Evolutionary conservation across 2,329 filamentous ascomycete genomes (phyloP).

Genomic region (Penicillium nordicum): DNA sequence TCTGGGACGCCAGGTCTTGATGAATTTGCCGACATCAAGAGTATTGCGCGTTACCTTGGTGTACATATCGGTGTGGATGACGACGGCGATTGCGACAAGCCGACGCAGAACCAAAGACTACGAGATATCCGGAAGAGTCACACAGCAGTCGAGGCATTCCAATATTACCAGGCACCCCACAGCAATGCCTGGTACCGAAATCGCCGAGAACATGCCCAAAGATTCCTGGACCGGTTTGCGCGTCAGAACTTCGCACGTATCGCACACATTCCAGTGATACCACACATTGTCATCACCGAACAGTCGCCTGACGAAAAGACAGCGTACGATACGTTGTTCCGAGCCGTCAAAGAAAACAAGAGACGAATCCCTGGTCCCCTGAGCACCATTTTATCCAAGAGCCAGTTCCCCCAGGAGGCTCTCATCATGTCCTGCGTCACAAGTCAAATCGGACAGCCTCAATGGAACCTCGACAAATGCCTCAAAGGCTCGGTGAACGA

Average conservation of each 20-base stretch:
- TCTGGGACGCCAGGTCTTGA: constrained; percentile 60
- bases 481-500: constrained; percentile 3
- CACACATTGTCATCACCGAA: constrained; percentile 44
- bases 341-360: constrained; percentile 46
- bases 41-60: constrained; percentile 55
- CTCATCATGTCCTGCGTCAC: constrained; percentile 49
- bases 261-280: constrained; percentile 44
- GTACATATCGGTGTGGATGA: constrained; percentile 55
- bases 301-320: constrained; percentile 50
- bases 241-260: constrained; percentile 47
- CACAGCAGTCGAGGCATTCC: constrained; percentile 54
- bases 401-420: constrained; percentile 10
- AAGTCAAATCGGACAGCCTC: constrained; percentile 29
- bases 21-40: constrained; percentile 58
- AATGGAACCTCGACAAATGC: constrained; percentile 26
- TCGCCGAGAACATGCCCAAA: constrained; percentile 52
- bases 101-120: constrained; percentile 47
- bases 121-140: constrained; percentile 26
- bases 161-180: constrained; percentile 48
- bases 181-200: constrained; percentile 53
- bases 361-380: constrained; percentile 33
- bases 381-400: constrained; percentile 46
- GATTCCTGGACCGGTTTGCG: constrained; percentile 54
- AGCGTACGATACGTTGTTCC: constrained; percentile 55
- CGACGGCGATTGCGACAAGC: constrained; percentile 43